Base-by-base conservation (phyloP, 2,329 filamentous ascomycete species). In the Cercospora nicotianae region DNA sequence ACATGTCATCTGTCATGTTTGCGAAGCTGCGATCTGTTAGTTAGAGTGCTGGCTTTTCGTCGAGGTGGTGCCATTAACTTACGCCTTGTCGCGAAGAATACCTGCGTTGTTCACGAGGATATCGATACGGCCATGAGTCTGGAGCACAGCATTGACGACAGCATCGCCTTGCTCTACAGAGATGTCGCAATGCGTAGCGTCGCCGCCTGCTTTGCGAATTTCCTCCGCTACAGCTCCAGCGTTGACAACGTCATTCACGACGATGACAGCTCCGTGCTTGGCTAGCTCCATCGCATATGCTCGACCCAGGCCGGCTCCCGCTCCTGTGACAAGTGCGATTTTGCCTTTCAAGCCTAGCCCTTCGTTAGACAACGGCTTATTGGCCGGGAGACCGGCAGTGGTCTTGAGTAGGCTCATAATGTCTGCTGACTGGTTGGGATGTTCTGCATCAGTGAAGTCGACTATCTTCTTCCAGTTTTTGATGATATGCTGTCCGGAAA, bases 321-420 rank as follows among this genome's bases (percentile, higher is more conserved):
- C 92, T 73, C 94, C 94, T 66, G 93, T 97, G 71, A 97, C 86
- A 69, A 97, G 84, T 64, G 90, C 93, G 60, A 96, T 93, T 75
- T 90, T 91, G 76, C 91, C 93, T 72, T 87, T 90, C 80, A 96
- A 97, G 85, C 97, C 97, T 77, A 98, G 85, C 67, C 97, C 88
- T 76, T 94, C 92, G 72, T 94, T 93, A 76, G 96, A 97, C 85
- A 97, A 96, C 80, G 97, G 94, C 86, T 97, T 96, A 63, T 97
- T 94, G 42, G 97, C 84, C 31, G 94, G 94, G 51, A 97, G 92
- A 69, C 97, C 88, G 92, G 92, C 97, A 69, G 95, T 91, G 62
- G 93, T 93, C 84, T 91, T 93, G 70, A 96, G 85, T 77, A 88
- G 89, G 73, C 89, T 89, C 74, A 97, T 86, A 48, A 96, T 86